Conservation (phyloP, 176 grass and related monocot species). For the Oryza brachyantha region DNA sequence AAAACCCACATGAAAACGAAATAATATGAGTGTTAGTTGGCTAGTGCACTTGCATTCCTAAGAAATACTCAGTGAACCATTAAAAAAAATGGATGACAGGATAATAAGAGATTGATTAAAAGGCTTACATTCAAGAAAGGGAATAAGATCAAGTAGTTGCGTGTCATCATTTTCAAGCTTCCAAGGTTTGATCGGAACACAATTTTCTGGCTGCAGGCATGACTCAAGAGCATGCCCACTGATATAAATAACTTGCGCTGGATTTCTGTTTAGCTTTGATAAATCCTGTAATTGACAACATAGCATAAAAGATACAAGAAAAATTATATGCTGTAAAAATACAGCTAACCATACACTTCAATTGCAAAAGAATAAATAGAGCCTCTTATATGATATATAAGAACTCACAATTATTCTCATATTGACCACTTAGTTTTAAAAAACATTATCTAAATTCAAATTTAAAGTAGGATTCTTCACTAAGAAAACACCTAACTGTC, state of each 20-base stretch:
- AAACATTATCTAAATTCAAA: constrained; percentile 5
- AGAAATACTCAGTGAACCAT: constrained; percentile 11
- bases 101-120: background rate
- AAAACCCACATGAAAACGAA: background rate
- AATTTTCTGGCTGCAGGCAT: constrained; percentile 80
- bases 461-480: background rate
- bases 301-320: background rate
- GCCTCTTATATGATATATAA: constrained; percentile 3
- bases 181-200: constrained; percentile 81
- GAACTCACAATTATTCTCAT: background rate
- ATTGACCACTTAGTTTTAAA: background rate
- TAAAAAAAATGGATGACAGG: background rate
- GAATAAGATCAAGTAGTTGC: constrained; percentile 91
- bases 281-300: constrained; percentile 64
- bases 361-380: background rate
- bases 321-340: background rate
- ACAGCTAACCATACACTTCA: background rate
- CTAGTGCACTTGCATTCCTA: background rate
- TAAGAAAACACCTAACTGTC: background rate
- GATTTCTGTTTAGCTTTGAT: constrained; percentile 92
- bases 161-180: constrained; percentile 93
- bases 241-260: constrained; percentile 76
- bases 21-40: background rate
- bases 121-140: constrained; percentile 94
- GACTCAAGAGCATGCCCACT: constrained; percentile 85